Conservation (phyloP, 352 stramenopile species). For the Globisporangium camurandrum region DNA sequence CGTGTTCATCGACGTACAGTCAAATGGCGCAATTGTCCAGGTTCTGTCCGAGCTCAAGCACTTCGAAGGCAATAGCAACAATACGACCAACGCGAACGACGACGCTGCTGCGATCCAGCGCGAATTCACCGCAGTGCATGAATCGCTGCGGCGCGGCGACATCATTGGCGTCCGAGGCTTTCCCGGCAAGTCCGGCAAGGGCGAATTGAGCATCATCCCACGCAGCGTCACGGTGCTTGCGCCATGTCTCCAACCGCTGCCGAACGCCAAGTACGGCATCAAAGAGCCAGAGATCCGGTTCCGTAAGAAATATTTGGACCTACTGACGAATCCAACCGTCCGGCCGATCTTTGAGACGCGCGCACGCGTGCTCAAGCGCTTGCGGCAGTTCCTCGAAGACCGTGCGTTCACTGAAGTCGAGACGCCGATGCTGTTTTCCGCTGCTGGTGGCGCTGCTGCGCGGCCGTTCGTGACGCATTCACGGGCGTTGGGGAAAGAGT, state of each 20-base stretch:
- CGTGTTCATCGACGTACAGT: constrained; percentile 71
- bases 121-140: constrained; percentile 54
- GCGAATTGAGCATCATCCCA: constrained; percentile 78
- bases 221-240: constrained; percentile 89
- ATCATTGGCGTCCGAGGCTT: constrained; percentile 76
- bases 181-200: constrained; percentile 74
- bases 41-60: constrained; percentile 73
- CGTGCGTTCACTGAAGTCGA: constrained; percentile 87
- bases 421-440: constrained; percentile 98
- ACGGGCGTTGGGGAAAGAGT: constrained; percentile 93
- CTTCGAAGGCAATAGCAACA: constrained; percentile 32
- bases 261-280: constrained; percentile 93
- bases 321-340: constrained; percentile 94
- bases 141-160: constrained; percentile 70
- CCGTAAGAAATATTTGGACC: constrained; percentile 97
- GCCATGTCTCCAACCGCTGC: constrained; percentile 89
- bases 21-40: constrained; percentile 56
- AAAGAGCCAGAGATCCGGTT: constrained; percentile 94
- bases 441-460: constrained; percentile 94
- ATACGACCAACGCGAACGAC: too few species aligned
- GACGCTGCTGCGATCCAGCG: constrained; percentile 30
- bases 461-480: constrained; percentile 98
- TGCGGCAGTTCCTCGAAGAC: constrained; percentile 66
- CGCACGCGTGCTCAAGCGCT: constrained; percentile 66
- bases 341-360: constrained; percentile 92